phyloP scores from a whole-genome alignment of 495 filamentous ascomycete species.

The Aspergillus leporis region DNA sequence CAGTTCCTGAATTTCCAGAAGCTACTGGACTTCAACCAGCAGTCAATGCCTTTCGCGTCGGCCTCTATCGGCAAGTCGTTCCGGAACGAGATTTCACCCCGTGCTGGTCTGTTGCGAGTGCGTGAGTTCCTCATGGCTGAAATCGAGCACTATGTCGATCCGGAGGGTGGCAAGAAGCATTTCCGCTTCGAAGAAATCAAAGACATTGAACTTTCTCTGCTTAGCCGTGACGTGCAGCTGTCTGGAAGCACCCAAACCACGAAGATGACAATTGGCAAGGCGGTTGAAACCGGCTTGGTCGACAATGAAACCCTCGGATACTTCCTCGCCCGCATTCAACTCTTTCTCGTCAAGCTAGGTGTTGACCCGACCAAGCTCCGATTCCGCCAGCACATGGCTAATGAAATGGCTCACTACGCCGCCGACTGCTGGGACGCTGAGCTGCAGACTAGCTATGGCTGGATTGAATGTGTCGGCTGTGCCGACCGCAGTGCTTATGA shows the following conservation, averaged over 20 bases:
- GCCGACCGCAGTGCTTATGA: slow-evolving; percentile 83
- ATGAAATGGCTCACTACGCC: slow-evolving; percentile 84
- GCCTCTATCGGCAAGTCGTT: slow-evolving; percentile 78
- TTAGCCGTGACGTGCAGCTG: slow-evolving; percentile 71
- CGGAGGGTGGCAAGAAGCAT: slow-evolving; percentile 70
- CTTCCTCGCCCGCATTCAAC: slow-evolving; percentile 76
- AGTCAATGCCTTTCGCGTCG: slow-evolving; percentile 69
- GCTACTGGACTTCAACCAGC: slow-evolving; percentile 70
- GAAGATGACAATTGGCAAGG: slow-evolving; percentile 66
- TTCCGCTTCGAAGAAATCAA: slow-evolving; percentile 63
- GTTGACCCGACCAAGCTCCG: slow-evolving; percentile 70
- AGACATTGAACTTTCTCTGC: slow-evolving; percentile 61
- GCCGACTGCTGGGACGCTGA: slow-evolving; percentile 86
- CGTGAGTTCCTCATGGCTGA: slow-evolving; percentile 76
- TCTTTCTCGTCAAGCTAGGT: slow-evolving; percentile 71
- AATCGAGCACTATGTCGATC: slow-evolving; percentile 74
- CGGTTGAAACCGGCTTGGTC: slow-evolving; percentile 65
- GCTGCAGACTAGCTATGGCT: slow-evolving; percentile 74
- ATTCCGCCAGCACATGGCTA: slow-evolving; percentile 83
- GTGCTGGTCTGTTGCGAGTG: slow-evolving; percentile 65
- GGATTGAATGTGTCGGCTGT: slow-evolving; percentile 86
- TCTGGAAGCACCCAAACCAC: slow-evolving; percentile 63
- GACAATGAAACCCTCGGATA: slow-evolving; percentile 89
- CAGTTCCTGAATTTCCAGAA: slow-evolving; percentile 70
- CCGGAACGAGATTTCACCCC: slow-evolving; percentile 72